Evolutionary conservation across 768 basidiomycete species (phyloP).

Genomic region (Kwoniella botswanensis): DNA sequence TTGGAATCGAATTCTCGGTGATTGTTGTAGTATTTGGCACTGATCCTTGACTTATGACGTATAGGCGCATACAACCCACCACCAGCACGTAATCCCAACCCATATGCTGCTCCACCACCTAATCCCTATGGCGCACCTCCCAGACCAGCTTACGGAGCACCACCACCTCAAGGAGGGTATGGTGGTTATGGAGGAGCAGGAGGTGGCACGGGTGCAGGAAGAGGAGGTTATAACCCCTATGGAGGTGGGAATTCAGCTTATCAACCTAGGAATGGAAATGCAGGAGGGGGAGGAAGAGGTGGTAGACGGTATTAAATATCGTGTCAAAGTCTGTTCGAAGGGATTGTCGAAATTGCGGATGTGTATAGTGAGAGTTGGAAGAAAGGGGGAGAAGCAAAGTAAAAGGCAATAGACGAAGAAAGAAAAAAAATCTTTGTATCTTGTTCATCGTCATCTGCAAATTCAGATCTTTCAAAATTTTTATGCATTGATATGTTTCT

Average conservation of each 20-base stretch:
- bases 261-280: constrained; percentile 27
- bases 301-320: constrained; percentile 15
- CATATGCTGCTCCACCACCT: constrained; percentile 35
- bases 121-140: constrained; percentile 18
- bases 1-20: not conserved
- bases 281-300: constrained; percentile 14
- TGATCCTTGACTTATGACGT: too few relatives aligned
- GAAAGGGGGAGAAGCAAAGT: too few relatives aligned
- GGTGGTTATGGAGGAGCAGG: constrained; percentile 30
- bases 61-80: constrained; percentile 31
- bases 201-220: constrained; percentile 12
- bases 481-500: too few relatives aligned
- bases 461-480: too few relatives aligned
- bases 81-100: constrained; percentile 21
- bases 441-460: too few relatives aligned
- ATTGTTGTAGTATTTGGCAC: not conserved
- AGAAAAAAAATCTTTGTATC: too few relatives aligned
- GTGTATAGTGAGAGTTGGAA: too few relatives aligned
- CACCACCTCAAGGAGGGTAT: constrained; percentile 25
- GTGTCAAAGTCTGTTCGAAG: too few relatives aligned
- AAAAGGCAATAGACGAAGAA: too few relatives aligned
- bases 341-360: too few relatives aligned
- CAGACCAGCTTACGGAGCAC: constrained; percentile 25
- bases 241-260: constrained; percentile 20
- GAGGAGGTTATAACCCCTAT: constrained; percentile 35